phyloP scores from a whole-genome alignment of 2,329 filamentous ascomycete species.

The Xylaria sp. region DNA sequence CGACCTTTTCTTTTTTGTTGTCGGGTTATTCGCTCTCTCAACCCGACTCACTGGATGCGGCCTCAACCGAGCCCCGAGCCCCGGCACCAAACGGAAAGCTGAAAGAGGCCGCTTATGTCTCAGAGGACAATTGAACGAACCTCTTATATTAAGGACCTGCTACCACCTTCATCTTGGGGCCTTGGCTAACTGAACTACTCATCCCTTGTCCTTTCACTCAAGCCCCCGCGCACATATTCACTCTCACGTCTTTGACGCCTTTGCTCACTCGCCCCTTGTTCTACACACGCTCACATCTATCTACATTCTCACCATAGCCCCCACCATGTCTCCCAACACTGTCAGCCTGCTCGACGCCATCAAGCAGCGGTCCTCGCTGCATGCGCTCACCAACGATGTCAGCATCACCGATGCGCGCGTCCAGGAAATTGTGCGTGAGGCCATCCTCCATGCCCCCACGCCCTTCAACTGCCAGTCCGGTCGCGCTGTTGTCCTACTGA shows the following conservation, averaged over 20 bases:
- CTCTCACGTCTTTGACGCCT: not conserved
- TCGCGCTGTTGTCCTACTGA: conserved; percentile 15
- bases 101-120: not conserved
- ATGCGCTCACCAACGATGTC: conserved; percentile 4
- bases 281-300: not conserved
- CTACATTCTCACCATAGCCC: not conserved
- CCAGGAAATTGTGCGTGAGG: conserved; percentile 18
- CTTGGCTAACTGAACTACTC: no score
- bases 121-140: not conserved
- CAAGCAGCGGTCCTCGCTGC: conserved; percentile 10
- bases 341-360: conserved; percentile 15
- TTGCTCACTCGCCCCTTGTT: no score
- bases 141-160: not conserved
- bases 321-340: conserved; percentile 2
- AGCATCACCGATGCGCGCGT: conserved; percentile 12
- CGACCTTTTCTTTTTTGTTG: not conserved
- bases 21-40: not conserved
- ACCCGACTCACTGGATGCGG: not conserved
- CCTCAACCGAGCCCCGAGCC: conserved; percentile 2
- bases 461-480: conserved; percentile 22
- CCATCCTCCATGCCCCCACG: conserved; percentile 13
- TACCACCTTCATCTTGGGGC: not conserved
- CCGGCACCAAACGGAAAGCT: not conserved
- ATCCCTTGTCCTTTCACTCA: not conserved
- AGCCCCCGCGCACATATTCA: not conserved